A percentile compares a stretch with the other conserved stretches of the same genome.
These are phyloP conservation scores for Debaryomyces robertsiae DNA, from an alignment of 1,139 yeast genomes.

Conservation along the genomic window DNA sequence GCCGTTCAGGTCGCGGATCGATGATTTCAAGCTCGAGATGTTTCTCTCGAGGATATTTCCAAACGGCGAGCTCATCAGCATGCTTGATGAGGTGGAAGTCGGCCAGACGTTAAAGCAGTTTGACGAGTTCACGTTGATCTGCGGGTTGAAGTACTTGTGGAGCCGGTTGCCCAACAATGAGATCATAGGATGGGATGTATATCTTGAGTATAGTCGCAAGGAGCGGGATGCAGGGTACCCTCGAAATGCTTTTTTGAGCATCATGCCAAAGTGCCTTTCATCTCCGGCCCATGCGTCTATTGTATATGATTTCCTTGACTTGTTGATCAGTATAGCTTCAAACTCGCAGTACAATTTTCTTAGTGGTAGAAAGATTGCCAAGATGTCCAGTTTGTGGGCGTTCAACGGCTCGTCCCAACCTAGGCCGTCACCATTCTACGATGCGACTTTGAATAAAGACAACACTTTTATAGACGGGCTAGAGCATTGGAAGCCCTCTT, in stretches of 20 bases:
- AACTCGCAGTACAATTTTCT: constrained; percentile 77
- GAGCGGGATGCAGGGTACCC: constrained; percentile 70
- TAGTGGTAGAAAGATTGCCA: constrained; percentile 77
- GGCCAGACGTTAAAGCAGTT: constrained; percentile 43
- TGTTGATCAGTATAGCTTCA: constrained; percentile 78
- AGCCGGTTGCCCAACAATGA: constrained; percentile 79
- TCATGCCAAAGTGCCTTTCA: constrained; percentile 81
- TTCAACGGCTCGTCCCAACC: constrained; percentile 45
- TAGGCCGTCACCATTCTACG: constrained; percentile 38
- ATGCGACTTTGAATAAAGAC: constrained; percentile 42
- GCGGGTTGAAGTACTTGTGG: constrained; percentile 83
- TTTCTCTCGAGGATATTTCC: constrained; percentile 59
- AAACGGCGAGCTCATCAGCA: constrained; percentile 44
- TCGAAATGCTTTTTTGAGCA: constrained; percentile 70
- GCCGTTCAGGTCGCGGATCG: constrained; percentile 69
- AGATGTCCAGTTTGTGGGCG: constrained; percentile 90
- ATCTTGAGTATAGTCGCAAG: constrained; percentile 63
- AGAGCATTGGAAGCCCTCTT: constrained; percentile 75
- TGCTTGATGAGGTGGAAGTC: constrained; percentile 35
- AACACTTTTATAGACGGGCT: constrained; percentile 68
- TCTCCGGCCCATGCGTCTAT: constrained; percentile 90
- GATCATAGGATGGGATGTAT: constrained; percentile 84
- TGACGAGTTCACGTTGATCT: constrained; percentile 69
- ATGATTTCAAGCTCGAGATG: constrained; percentile 55
- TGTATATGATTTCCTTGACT: constrained; percentile 82